Evolutionary conservation across 768 basidiomycete species (phyloP).

Genomic region (Leccinum variicolor): DNA sequence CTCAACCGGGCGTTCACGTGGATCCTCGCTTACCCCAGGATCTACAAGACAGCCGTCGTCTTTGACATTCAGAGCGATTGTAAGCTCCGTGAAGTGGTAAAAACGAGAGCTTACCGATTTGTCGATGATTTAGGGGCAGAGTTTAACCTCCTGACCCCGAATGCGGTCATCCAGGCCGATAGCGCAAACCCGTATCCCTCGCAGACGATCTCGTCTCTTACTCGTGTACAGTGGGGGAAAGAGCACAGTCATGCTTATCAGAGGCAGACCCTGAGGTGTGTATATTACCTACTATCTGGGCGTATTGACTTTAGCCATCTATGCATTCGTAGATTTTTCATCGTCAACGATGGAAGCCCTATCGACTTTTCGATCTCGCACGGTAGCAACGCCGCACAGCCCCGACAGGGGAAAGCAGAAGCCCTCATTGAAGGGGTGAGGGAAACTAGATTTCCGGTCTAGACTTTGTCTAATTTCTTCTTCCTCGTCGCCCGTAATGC

Average conservation of each 20-base stretch:
- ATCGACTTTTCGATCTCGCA: constrained; percentile 5
- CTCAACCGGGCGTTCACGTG: constrained; percentile 2
- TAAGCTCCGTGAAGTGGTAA: background rate
- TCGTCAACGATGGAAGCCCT: constrained; percentile 2
- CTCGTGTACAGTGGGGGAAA: background rate
- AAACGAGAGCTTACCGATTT: background rate
- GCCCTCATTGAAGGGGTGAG: background rate
- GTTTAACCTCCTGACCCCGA: constrained; percentile 1
- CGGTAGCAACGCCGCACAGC: background rate
- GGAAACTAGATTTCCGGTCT: background rate
- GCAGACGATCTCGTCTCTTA: background rate
- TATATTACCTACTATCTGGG: background rate
- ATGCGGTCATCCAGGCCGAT: background rate
- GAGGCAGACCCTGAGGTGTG: constrained; percentile 2
- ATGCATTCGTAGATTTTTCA: background rate
- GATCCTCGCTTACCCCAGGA: constrained; percentile 1
- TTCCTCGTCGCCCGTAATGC: background rate
- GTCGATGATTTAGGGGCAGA: constrained; percentile 2
- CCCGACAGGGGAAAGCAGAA: background rate
- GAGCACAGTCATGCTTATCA: constrained; percentile 1
- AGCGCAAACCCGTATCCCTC: constrained; percentile 1
- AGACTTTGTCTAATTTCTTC: background rate
- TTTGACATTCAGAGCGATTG: constrained; percentile 9
- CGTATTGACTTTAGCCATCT: background rate
- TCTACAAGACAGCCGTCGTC: background rate